Evolutionary conservation across 768 basidiomycete genomes (phyloP).

Genomic region (Boletales sp.): DNA sequence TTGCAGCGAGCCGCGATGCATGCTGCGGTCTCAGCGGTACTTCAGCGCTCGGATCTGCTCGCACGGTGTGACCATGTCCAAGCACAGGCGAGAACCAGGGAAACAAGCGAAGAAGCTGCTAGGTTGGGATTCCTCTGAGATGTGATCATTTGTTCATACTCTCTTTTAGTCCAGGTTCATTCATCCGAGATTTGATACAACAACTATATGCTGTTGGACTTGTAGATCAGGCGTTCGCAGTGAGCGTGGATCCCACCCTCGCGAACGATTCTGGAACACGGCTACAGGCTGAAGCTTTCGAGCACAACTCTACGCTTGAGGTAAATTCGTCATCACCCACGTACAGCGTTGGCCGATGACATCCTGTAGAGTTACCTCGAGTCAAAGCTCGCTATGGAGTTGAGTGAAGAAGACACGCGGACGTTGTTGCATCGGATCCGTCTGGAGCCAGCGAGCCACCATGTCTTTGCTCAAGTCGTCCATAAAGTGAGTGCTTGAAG

Average conservation of each 20-base stretch:
- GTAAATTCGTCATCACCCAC: constrained; percentile 28
- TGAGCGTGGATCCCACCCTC: constrained; percentile 49
- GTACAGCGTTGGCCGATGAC: constrained; percentile 3
- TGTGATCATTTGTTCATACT: constrained; percentile 8
- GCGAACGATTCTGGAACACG: constrained; percentile 46
- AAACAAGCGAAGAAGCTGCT: constrained; percentile 15
- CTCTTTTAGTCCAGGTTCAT: constrained; percentile 19
- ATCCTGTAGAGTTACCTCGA: constrained; percentile 43
- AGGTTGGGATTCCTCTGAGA: constrained; percentile 9
- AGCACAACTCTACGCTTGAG: constrained; percentile 54
- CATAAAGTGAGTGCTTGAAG: constrained; percentile 45
- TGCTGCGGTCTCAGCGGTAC: constrained; percentile 44
- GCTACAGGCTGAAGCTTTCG: constrained; percentile 57
- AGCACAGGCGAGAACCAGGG: constrained; percentile 26
- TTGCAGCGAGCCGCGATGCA: constrained; percentile 42
- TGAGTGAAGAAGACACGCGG: constrained; percentile 35
- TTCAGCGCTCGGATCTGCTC: constrained; percentile 53
- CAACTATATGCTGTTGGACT: constrained; percentile 52
- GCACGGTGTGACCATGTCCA: constrained; percentile 50
- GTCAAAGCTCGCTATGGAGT: constrained; percentile 53
- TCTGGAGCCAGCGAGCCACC: constrained; percentile 55
- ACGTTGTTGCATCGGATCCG: constrained; percentile 40
- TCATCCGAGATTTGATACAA: constrained; percentile 38
- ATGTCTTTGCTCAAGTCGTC: constrained; percentile 52
- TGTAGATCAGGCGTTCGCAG: constrained; percentile 49